phyloP scores from a whole-genome alignment of 768 basidiomycete genomes.

The Agrocybe chaxingu region DNA sequence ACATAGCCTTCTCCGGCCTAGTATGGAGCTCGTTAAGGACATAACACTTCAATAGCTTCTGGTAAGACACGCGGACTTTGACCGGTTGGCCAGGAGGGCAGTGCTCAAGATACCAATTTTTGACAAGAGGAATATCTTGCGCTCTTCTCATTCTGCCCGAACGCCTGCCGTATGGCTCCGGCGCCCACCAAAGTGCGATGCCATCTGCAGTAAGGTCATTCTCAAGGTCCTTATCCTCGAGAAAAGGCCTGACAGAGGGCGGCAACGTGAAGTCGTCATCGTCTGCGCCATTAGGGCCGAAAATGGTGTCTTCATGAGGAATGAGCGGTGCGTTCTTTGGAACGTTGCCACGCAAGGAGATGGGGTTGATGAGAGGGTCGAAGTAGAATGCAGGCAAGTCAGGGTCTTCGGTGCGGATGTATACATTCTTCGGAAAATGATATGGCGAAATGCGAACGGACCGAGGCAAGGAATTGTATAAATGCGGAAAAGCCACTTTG shows the following conservation, averaged over 20 bases:
- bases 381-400: conserved; percentile 99
- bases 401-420: conserved; percentile 99
- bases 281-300: conserved; percentile 83
- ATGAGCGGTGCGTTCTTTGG: conserved; percentile 81
- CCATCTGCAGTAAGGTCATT: conserved; percentile 93
- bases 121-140: conserved; percentile 93
- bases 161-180: conserved; percentile 90
- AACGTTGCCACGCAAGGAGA: conserved; percentile 83
- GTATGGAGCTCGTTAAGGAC: conserved; percentile 93
- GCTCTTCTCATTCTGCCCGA: conserved; percentile 92
- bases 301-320: conserved; percentile 89
- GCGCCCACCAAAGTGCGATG: conserved; percentile 98
- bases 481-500: conserved; percentile 97
- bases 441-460: conserved; percentile 91
- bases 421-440: conserved; percentile 94
- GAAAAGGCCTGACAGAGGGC: conserved; percentile 73
- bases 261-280: conserved; percentile 89
- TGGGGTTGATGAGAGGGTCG: conserved; percentile 97
- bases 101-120: conserved; percentile 98
- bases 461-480: conserved; percentile 97
- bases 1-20: conserved; percentile 92
- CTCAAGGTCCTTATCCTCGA: conserved; percentile 75
- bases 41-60: conserved; percentile 94
- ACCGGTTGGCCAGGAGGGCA: conserved; percentile 95
- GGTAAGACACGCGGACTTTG: conserved; percentile 98